Percentiles rank a stretch among this genome's conserved stretches.
Conservation (phyloP, 495 filamentous ascomycete species). For the Podospora comata region DNA sequence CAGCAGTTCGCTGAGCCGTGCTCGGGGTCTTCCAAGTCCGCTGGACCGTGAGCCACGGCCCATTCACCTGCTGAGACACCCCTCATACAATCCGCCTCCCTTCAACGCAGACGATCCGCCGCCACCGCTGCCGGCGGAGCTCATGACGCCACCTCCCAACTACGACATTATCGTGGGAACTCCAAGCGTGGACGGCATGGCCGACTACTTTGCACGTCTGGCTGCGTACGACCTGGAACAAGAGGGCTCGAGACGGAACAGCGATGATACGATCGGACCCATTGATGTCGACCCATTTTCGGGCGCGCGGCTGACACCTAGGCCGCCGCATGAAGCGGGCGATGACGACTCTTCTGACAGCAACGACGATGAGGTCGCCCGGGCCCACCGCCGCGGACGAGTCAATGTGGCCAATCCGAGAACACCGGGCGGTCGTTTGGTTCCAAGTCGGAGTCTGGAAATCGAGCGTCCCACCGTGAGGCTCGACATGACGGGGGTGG, state of each 20-base stretch:
- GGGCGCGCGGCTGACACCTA: background rate
- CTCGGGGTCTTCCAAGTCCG: constrained; percentile 18
- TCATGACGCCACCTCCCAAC: constrained; percentile 81
- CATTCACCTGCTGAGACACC: constrained; percentile 84
- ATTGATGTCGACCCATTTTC: constrained; percentile 14
- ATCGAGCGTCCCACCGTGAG: constrained; percentile 42
- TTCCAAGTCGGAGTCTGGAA: constrained; percentile 49
- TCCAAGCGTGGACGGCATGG: constrained; percentile 72
- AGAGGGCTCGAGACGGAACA: constrained; percentile 20
- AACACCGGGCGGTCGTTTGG: constrained; percentile 48
- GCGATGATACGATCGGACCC: constrained; percentile 11
- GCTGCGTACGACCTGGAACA: constrained; percentile 43
- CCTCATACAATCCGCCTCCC: constrained; percentile 85
- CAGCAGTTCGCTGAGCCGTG: constrained; percentile 11
- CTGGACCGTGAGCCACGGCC: constrained; percentile 50
- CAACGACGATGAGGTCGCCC: constrained; percentile 34
- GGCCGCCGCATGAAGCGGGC: background rate
- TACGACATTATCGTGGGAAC: constrained; percentile 84
- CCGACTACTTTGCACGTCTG: constrained; percentile 79
- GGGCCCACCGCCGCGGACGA: constrained; percentile 44
- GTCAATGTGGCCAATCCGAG: constrained; percentile 56
- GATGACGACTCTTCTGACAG: constrained; percentile 28
- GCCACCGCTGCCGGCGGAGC: constrained; percentile 41
- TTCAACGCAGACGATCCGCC: constrained; percentile 89
- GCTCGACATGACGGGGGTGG: constrained; percentile 32